Percentiles rank a stretch among this genome's conserved stretches.
phyloP scores from a whole-genome alignment of 305 asterid species.

The Salvia sclarea region DNA sequence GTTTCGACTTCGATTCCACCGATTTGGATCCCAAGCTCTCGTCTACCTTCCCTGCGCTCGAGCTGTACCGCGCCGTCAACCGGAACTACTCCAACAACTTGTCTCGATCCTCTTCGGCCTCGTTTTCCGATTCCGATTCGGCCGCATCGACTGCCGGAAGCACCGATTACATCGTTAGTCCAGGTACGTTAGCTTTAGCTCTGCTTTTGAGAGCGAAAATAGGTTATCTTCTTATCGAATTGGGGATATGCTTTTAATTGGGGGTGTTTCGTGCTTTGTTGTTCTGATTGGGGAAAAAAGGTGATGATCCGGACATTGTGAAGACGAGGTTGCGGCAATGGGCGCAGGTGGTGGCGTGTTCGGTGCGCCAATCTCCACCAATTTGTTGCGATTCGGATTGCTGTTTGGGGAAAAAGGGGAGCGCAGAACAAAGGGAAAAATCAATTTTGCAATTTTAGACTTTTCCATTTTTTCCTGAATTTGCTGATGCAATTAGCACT shows the following conservation, averaged over 20 bases:
- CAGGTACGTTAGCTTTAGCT: slow-evolving; percentile 39
- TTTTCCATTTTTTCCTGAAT: background rate
- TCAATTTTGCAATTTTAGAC: slow-evolving; percentile 22
- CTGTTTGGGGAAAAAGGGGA: background rate
- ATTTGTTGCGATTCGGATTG: slow-evolving; percentile 16
- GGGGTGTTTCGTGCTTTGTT: slow-evolving; percentile 1
- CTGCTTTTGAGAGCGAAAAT: background rate
- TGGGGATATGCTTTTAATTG: too few species aligned
- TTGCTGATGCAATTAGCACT: slow-evolving; percentile 7
- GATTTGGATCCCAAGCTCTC: slow-evolving; percentile 51
- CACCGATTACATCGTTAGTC: slow-evolving; percentile 38
- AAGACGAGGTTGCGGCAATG: slow-evolving; percentile 60
- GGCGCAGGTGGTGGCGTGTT: slow-evolving; percentile 78
- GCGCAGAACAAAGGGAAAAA: background rate
- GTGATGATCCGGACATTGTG: slow-evolving; percentile 53
- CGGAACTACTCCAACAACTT: slow-evolving; percentile 32
- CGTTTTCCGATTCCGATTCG: slow-evolving; percentile 45
- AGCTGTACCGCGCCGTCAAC: slow-evolving; percentile 48
- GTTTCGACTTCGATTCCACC: slow-evolving; percentile 51
- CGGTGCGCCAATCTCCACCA: slow-evolving; percentile 50
- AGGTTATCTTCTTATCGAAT: background rate
- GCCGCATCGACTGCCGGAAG: slow-evolving; percentile 30
- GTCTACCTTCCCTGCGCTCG: slow-evolving; percentile 53
- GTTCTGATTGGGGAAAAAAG: slow-evolving; percentile 27
- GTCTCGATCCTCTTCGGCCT: slow-evolving; percentile 49